Conservation (phyloP, 2,329 filamentous ascomycete genomes). For the Arthrobotrys sinensis region DNA sequence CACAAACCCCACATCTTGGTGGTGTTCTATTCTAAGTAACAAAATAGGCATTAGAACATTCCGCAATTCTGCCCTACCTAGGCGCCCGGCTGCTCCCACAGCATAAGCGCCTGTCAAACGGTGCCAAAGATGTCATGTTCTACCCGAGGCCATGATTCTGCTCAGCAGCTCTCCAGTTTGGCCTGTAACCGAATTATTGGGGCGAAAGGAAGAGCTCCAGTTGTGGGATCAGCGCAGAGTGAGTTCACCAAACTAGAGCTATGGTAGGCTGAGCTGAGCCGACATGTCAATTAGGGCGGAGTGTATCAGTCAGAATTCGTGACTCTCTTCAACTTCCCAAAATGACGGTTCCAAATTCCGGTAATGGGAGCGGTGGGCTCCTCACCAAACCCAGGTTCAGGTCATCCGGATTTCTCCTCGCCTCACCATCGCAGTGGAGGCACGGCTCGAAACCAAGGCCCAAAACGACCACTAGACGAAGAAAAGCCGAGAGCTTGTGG, state of each 20-base stretch:
- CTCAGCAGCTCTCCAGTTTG: constrained; percentile 32
- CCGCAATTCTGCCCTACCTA: constrained; percentile 59
- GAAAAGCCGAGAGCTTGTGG: constrained; percentile 28
- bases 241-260: background rate
- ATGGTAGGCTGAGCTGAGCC: constrained; percentile 2
- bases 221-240: background rate
- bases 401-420: constrained; percentile 28
- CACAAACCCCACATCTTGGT: constrained; percentile 38
- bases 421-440: constrained; percentile 17
- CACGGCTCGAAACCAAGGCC: constrained; percentile 21
- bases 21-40: constrained; percentile 60
- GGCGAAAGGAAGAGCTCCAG: constrained; percentile 28
- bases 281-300: background rate
- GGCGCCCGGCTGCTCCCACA: constrained; percentile 59
- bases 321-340: constrained; percentile 20
- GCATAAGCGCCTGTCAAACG: constrained; percentile 57
- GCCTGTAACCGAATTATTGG: background rate
- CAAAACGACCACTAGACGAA: constrained; percentile 36
- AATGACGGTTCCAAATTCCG: constrained; percentile 23
- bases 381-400: constrained; percentile 24
- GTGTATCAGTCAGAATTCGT: constrained; percentile 13
- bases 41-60: constrained; percentile 44
- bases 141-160: constrained; percentile 31
- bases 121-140: constrained; percentile 37
- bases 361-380: background rate